Conservation (phyloP, 1,139 yeast genomes). For the Nematodospora anomalae region DNA sequence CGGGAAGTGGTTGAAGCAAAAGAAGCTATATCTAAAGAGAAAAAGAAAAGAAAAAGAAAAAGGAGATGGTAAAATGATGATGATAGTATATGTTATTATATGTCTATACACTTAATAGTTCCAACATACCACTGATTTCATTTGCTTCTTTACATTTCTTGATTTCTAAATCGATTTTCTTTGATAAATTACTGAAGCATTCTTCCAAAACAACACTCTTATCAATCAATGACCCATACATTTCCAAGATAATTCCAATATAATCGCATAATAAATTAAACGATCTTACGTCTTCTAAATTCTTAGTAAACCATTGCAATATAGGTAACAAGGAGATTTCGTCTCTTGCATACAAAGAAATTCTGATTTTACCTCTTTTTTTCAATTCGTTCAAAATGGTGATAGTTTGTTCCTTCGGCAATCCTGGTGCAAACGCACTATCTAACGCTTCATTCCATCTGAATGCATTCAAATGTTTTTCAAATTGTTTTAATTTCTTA, state of each 20-base stretch:
- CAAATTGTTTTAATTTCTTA: constrained; percentile 76
- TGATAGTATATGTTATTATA: neutral
- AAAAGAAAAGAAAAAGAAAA: constrained; percentile 19
- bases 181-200: constrained; percentile 57
- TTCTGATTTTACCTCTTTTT: constrained; percentile 82
- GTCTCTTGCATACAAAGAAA: constrained; percentile 77
- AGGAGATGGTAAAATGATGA: constrained; percentile 7
- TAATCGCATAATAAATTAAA: constrained; percentile 79
- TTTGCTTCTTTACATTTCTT: constrained; percentile 83
- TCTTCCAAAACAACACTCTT: constrained; percentile 80
- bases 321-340: constrained; percentile 84
- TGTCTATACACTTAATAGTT: constrained; percentile 56
- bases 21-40: constrained; percentile 17
- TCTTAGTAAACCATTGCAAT: constrained; percentile 76
- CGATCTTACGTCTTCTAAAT: constrained; percentile 77
- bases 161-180: constrained; percentile 66
- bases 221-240: constrained; percentile 72
- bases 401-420: constrained; percentile 74
- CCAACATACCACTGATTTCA: constrained; percentile 91
- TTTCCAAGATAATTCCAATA: constrained; percentile 75
- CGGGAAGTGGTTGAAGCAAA: constrained; percentile 20
- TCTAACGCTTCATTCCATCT: constrained; percentile 93
- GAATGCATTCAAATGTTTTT: constrained; percentile 80
- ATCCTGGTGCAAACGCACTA: constrained; percentile 75
- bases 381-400: constrained; percentile 83